These are phyloP conservation scores for Rhodotorula paludigena DNA, from an alignment of 768 basidiomycete genomes.

Conservation along the genomic window DNA sequence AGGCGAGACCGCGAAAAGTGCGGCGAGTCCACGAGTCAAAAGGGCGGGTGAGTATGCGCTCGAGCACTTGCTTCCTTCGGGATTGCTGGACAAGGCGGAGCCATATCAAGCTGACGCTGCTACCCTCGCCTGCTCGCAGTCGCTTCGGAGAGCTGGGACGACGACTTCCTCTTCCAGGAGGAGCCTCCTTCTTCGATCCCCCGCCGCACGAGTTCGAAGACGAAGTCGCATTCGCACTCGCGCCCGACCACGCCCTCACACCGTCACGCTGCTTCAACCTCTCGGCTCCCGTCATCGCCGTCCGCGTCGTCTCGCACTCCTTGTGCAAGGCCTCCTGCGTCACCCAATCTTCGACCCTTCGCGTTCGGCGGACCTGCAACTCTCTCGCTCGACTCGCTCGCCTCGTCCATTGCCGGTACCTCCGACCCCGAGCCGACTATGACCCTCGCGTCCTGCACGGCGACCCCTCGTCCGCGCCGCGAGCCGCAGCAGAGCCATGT, in stretches of 20 bases:
- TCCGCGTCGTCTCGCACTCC: neutral
- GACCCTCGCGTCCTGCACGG: neutral
- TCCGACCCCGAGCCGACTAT: neutral
- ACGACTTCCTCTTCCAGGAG: slow-evolving; percentile 33
- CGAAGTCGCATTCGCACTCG: neutral
- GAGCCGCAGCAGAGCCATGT: neutral
- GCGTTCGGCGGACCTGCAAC: neutral
- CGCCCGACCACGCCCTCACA: neutral
- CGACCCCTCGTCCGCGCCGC: neutral
- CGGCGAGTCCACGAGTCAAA: neutral
- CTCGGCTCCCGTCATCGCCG: neutral
- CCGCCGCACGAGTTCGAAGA: neutral
- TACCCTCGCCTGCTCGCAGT: neutral
- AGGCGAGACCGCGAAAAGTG: neutral
- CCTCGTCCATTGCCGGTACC: neutral
- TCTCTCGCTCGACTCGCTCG: neutral
- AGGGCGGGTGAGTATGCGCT: neutral
- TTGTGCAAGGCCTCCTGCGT: neutral
- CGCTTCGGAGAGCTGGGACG: slow-evolving; percentile 27
- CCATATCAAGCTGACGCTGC: neutral
- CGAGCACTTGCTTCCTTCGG: no score
- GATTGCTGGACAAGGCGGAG: no score
- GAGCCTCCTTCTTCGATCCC: neutral
- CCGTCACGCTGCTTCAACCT: neutral
- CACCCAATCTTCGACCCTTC: no score